These are phyloP conservation scores for Paramecium sonneborni DNA, from an alignment of 73 alveolate genomes.

Conservation along the genomic window DNA sequence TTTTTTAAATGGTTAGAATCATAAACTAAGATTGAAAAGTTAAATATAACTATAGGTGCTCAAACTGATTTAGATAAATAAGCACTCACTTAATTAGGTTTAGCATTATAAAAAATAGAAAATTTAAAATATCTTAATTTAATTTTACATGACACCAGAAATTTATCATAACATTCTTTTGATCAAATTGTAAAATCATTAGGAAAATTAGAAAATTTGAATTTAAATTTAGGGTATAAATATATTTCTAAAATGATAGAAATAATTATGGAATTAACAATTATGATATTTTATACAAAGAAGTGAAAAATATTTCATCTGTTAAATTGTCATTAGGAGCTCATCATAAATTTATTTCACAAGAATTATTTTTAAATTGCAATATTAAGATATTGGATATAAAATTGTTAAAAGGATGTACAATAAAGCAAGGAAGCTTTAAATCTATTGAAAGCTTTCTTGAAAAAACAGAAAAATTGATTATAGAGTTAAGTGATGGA, in stretches of 20 bases:
- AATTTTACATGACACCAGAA: background rate
- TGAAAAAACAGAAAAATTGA: background rate
- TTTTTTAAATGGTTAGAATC: background rate
- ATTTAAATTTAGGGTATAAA: background rate
- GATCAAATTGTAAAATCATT: background rate
- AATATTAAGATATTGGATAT: background rate
- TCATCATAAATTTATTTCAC: background rate
- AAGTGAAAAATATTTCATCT: background rate
- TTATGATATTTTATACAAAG: background rate
- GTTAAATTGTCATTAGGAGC: background rate
- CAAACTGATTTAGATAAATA: background rate
- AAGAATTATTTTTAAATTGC: background rate
- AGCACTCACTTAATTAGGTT: background rate
- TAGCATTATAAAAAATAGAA: background rate
- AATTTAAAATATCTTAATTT: background rate
- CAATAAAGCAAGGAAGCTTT: background rate
- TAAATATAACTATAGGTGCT: background rate
- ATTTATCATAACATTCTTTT: background rate
- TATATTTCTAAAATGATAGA: background rate
- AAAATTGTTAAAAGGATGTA: background rate
- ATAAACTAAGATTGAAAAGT: background rate
- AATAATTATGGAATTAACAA: background rate
- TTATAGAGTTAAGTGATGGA: background rate
- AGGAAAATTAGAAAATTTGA: background rate
- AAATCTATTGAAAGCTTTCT: background rate